Evolutionary conservation across 805 yeast species (phyloP).

Genomic region (Barnettozyma sucrosica): DNA sequence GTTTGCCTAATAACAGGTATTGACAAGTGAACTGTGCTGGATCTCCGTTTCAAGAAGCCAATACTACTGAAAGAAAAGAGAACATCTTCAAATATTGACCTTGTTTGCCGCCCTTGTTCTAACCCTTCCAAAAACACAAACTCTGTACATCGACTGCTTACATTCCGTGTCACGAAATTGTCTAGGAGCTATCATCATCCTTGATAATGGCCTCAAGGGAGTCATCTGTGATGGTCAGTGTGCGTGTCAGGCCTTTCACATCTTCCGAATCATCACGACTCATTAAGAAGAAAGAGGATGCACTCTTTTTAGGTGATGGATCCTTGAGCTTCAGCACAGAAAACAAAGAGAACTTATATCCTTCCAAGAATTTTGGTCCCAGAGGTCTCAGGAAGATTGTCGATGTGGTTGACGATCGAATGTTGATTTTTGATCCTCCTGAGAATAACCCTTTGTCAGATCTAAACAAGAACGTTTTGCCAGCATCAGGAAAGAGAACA

Average conservation of each 20-base stretch:
- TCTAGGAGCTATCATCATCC: neutral
- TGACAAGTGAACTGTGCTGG: no score
- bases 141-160: neutral
- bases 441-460: slow-evolving; percentile 52
- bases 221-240: slow-evolving; percentile 71
- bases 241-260: slow-evolving; percentile 83
- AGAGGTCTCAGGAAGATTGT: slow-evolving; percentile 62
- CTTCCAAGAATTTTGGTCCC: slow-evolving; percentile 28
- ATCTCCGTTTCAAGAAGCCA: neutral
- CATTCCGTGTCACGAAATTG: neutral
- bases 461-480: slow-evolving; percentile 29
- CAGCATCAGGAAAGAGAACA: slow-evolving; percentile 30
- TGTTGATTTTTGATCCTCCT: slow-evolving; percentile 84
- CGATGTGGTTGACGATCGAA: slow-evolving; percentile 75
- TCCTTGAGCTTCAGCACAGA: slow-evolving; percentile 31
- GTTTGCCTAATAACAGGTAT: neutral
- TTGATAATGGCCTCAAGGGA: slow-evolving; percentile 21
- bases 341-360: slow-evolving; percentile 17
- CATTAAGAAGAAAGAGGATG: slow-evolving; percentile 33
- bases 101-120: neutral
- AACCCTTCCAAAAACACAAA: neutral
- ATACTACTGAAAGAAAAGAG: neutral
- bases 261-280: slow-evolving; percentile 45
- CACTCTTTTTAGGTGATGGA: slow-evolving; percentile 49
- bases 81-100: neutral